Evolutionary conservation across 306 rosid genomes (phyloP).

Genomic region (Acmispon strigosus): DNA sequence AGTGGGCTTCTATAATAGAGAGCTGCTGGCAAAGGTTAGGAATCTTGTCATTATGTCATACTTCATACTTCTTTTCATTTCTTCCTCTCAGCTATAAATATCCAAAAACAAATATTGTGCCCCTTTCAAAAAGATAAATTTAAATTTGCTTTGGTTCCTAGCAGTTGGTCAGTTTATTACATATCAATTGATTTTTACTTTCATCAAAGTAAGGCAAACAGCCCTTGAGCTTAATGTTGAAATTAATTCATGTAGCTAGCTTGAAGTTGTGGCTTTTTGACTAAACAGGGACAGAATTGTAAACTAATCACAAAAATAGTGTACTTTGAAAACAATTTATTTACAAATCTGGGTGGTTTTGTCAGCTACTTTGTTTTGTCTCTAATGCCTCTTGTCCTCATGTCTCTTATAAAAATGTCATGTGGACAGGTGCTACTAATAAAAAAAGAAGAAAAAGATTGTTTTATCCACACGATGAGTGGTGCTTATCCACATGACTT

Average conservation of each 20-base stretch:
- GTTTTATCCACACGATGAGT: no score
- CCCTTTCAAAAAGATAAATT: neutral
- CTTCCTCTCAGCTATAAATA: neutral
- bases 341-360: no score
- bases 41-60: neutral
- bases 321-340: no score
- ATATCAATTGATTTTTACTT: neutral
- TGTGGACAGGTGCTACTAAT: no score
- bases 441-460: no score
- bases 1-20: constrained; percentile 78
- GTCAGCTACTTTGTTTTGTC: no score
- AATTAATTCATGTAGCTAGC: neutral
- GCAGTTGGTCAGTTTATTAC: neutral
- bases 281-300: no score
- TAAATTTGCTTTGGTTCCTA: neutral
- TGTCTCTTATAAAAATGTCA: no score
- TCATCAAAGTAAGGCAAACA: neutral
- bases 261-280: neutral
- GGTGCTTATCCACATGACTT: no score
- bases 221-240: neutral
- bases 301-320: no score
- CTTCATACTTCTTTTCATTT: neutral
- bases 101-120: neutral
- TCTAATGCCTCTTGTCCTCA: no score
- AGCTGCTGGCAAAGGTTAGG: constrained; percentile 90